Evolutionary conservation across 176 grass and related monocot genomes (phyloP).

Genomic region (bread wheat (Triticum aestivum)): IWGSC_CS_RefSeq_v2.1 NC_057797.1:638366430-638366929

Average conservation of each 20-base stretch:
- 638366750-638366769: neutral
- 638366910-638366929: neutral
- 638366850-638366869: too few relatives aligned
- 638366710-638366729: constrained; percentile 5
- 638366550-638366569: constrained; percentile 20
- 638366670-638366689: constrained; percentile 38
- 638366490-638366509: neutral
- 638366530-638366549: neutral
- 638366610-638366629: constrained; percentile 73
- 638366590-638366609: constrained; percentile 90
- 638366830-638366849: too few relatives aligned
- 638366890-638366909: neutral
- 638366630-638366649: constrained; percentile 19
- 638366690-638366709: neutral
- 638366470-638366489: neutral
- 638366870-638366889: neutral
- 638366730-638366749: neutral
- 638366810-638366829: too few relatives aligned
- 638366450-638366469: neutral
- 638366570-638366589: neutral
- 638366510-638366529: neutral
- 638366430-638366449: neutral
- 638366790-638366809: too few relatives aligned
- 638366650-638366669: constrained; percentile 48
- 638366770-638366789: too few relatives aligned